Conservation (phyloP, 352 stramenopile genomes). For the Pythium phragmiticola region DNA sequence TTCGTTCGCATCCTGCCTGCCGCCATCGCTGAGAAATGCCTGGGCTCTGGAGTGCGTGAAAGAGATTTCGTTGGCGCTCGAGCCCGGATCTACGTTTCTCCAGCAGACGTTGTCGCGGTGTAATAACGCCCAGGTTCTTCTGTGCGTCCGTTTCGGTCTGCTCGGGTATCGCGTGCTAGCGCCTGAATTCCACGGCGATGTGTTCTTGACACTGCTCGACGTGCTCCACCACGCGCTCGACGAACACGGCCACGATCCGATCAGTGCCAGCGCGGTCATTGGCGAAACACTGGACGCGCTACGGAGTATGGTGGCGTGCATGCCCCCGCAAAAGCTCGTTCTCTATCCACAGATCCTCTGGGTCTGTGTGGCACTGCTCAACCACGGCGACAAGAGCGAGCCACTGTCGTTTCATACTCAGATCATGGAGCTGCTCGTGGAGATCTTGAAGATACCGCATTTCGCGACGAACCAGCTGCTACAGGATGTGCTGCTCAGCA, state of each 20-base stretch:
- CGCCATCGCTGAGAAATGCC: slow-evolving; percentile 26
- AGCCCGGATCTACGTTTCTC: slow-evolving; percentile 24
- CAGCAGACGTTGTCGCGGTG: slow-evolving; percentile 27
- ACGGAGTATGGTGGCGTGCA: slow-evolving; percentile 37
- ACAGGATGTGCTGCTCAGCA: slow-evolving; percentile 47
- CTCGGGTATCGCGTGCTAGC: slow-evolving; percentile 46
- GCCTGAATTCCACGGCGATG: slow-evolving; percentile 53
- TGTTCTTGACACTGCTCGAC: slow-evolving; percentile 57
- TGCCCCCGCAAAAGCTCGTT: slow-evolving; percentile 50
- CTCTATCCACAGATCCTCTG: slow-evolving; percentile 80
- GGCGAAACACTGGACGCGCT: slow-evolving; percentile 48
- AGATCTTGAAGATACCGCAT: slow-evolving; percentile 43
- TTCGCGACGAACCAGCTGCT: slow-evolving; percentile 42
- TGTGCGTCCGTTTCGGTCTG: slow-evolving; percentile 57
- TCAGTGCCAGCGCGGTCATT: slow-evolving; percentile 28
- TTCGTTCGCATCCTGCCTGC: slow-evolving; percentile 33
- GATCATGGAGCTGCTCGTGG: slow-evolving; percentile 40
- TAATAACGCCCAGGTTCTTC: slow-evolving; percentile 28
- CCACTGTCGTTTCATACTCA: slow-evolving; percentile 22
- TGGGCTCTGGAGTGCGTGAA: slow-evolving; percentile 66
- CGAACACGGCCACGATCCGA: slow-evolving; percentile 31
- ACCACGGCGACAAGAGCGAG: slow-evolving; percentile 38
- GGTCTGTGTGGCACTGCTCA: slow-evolving; percentile 69
- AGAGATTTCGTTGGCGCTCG: slow-evolving; percentile 47
- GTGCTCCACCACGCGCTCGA: slow-evolving; percentile 48